A percentile compares a stretch with the other conserved stretches of the same genome.
Conservation (phyloP, 2,329 filamentous ascomycete genomes). For the Scedosporium dehoogii region DNA sequence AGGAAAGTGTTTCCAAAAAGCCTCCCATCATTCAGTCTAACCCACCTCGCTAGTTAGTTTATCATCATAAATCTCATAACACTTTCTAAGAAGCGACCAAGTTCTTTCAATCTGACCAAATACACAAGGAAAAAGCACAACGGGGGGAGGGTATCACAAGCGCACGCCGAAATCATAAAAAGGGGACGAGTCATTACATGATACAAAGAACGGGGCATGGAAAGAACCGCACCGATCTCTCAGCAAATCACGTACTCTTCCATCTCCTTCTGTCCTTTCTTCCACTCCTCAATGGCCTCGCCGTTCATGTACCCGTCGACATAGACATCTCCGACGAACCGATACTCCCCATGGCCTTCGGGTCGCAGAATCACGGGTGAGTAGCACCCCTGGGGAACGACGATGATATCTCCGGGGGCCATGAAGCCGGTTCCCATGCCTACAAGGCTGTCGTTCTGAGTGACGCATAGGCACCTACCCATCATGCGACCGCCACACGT, state of each 20-base stretch:
- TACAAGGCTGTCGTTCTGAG: constrained; percentile 13
- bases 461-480: constrained; percentile 16
- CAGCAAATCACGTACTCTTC: constrained; percentile 15
- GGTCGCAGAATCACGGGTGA: constrained; percentile 22
- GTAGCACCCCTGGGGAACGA: constrained; percentile 23
- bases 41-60: too few species aligned
- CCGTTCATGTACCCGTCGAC: constrained; percentile 25
- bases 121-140: not conserved
- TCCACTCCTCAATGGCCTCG: constrained; percentile 16
- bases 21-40: not conserved
- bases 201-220: not conserved
- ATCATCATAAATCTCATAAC: not conserved
- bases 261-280: constrained; percentile 34
- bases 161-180: not conserved
- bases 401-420: constrained; percentile 18
- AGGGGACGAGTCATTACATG: not conserved
- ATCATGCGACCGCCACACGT: constrained; percentile 13
- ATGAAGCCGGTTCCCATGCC: constrained; percentile 23
- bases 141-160: not conserved
- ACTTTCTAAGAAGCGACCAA: not conserved
- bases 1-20: not conserved
- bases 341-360: constrained; percentile 16
- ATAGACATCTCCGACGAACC: constrained; percentile 23
- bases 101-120: not conserved
- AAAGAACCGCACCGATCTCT: not conserved